Evolutionary conservation across 257 asterid genomes (phyloP).

Genomic region (Misopates orontium): DNA sequence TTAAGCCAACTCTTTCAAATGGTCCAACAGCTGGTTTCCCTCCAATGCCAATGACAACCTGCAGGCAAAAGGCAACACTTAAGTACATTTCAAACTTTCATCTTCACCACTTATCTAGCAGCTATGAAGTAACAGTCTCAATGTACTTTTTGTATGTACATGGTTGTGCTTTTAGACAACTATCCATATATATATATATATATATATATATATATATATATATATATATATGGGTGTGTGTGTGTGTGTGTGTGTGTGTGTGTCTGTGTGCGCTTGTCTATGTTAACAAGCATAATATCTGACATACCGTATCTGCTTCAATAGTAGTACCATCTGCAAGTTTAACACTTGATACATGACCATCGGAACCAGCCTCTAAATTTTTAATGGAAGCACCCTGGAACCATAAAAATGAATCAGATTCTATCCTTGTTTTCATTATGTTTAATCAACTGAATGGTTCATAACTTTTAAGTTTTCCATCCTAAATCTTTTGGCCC

Average conservation of each 20-base stretch:
- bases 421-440: slow-evolving; percentile 13
- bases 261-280: too few relatives aligned
- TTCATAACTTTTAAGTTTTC: neutral
- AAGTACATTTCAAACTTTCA: slow-evolving; percentile 11
- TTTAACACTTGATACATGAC: slow-evolving; percentile 69
- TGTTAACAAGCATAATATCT: slow-evolving; percentile 8
- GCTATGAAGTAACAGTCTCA: slow-evolving; percentile 8
- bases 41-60: slow-evolving; percentile 94
- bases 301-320: slow-evolving; percentile 80
- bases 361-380: slow-evolving; percentile 79
- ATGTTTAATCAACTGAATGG: neutral
- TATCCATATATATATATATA: too few relatives aligned
- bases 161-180: too few relatives aligned
- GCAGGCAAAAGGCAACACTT: slow-evolving; percentile 30
- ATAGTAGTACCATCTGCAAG: slow-evolving; percentile 70
- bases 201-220: neutral
- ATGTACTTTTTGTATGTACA: neutral
- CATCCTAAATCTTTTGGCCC: neutral
- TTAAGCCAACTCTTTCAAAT: slow-evolving; percentile 73
- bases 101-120: slow-evolving; percentile 18
- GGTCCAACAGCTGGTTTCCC: slow-evolving; percentile 87
- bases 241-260: neutral
- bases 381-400: slow-evolving; percentile 82
- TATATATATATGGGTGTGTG: neutral
- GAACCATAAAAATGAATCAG: slow-evolving; percentile 26